Evolutionary conservation across 495 filamentous ascomycete genomes (phyloP).

Genomic region (Geopyxis carbonaria): DNA sequence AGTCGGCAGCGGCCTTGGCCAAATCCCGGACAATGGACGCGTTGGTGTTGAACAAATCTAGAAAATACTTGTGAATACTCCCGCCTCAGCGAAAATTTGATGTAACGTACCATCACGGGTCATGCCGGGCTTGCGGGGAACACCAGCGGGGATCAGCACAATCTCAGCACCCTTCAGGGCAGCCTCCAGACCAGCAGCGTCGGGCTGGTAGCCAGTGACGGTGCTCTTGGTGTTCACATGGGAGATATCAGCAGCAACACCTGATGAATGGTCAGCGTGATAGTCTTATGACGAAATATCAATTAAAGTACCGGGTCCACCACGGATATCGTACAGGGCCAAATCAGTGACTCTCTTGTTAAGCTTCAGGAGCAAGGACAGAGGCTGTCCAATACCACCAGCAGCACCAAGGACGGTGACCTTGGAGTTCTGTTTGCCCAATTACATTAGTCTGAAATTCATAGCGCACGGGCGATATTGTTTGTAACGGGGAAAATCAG

Average conservation of each 20-base stretch:
- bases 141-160: slow-evolving; percentile 93
- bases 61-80: too few species aligned
- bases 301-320: slow-evolving; percentile 57
- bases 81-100: too few species aligned
- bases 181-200: slow-evolving; percentile 53
- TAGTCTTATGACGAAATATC: neutral
- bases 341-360: slow-evolving; percentile 87
- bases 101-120: slow-evolving; percentile 60
- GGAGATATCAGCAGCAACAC: slow-evolving; percentile 91
- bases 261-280: slow-evolving; percentile 30
- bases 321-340: slow-evolving; percentile 91
- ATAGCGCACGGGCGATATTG: neutral
- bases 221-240: slow-evolving; percentile 98
- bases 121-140: slow-evolving; percentile 99
- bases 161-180: slow-evolving; percentile 75
- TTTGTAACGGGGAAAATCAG: slow-evolving; percentile 1
- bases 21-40: slow-evolving; percentile 98
- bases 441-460: slow-evolving; percentile 24
- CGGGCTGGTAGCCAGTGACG: slow-evolving; percentile 66
- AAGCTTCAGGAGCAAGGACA: slow-evolving; percentile 94
- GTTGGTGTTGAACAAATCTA: slow-evolving; percentile 99
- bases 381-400: slow-evolving; percentile 94
- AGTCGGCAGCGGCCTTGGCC: slow-evolving; percentile 82
- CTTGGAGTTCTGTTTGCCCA: slow-evolving; percentile 60
- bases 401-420: slow-evolving; percentile 89